These are phyloP conservation scores for Manihot esculenta DNA, from an alignment of 441 rosid genomes.

Conservation along the genomic window DNA sequence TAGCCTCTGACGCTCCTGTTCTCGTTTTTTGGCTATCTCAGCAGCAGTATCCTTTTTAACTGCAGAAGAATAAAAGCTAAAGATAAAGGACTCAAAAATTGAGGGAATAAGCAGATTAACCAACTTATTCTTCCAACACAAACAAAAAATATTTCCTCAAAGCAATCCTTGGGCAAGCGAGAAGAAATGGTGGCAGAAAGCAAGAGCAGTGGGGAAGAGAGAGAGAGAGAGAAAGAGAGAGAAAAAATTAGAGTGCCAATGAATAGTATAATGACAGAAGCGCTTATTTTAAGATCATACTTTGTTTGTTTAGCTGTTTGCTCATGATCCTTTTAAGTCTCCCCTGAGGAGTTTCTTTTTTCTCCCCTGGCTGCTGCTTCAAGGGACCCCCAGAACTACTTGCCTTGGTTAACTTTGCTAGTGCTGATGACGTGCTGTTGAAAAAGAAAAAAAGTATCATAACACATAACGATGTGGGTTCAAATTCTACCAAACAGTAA, in stretches of 20 bases:
- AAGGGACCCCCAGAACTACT: slow-evolving; percentile 47
- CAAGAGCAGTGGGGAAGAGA: too few relatives aligned
- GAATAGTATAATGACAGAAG: neutral
- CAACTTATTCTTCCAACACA: neutral
- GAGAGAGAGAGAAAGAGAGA: slow-evolving; percentile 14
- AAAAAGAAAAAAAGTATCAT: slow-evolving; percentile 6
- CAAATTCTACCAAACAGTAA: neutral
- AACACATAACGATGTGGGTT: too few relatives aligned
- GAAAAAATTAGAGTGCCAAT: too few relatives aligned
- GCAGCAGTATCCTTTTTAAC: slow-evolving; percentile 96
- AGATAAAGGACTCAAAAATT: neutral
- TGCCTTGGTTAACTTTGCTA: slow-evolving; percentile 76
- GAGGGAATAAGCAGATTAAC: neutral
- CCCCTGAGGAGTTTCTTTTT: slow-evolving; percentile 98
- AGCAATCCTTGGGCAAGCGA: too few relatives aligned
- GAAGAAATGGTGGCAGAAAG: too few relatives aligned
- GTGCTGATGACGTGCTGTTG: slow-evolving; percentile 60
- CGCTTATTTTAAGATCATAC: slow-evolving; percentile 42
- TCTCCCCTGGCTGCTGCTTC: slow-evolving; percentile 65
- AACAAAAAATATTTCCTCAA: neutral
- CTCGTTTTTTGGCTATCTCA: slow-evolving; percentile 87
- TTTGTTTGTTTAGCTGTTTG: slow-evolving; percentile 85
- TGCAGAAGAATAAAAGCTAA: slow-evolving; percentile 30
- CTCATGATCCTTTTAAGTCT: slow-evolving; percentile 96
- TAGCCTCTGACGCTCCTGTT: slow-evolving; percentile 86